Evolutionary conservation across 2,329 filamentous ascomycete genomes (phyloP).

Genomic region (Pseudogymnoascus pannorum): DNA sequence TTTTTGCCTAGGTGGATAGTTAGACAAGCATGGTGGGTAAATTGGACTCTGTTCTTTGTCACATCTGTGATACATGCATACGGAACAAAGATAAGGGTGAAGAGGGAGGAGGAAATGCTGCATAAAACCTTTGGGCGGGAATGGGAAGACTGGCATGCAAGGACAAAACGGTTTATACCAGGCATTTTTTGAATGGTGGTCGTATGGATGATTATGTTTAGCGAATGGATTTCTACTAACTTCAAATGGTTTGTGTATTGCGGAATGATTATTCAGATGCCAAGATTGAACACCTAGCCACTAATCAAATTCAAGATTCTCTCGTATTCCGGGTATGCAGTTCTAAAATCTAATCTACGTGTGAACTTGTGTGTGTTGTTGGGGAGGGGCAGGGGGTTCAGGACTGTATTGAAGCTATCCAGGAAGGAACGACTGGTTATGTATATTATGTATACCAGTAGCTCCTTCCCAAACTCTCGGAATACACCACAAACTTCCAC

Average conservation of each 20-base stretch:
- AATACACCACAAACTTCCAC: not conserved
- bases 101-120: constrained; percentile 46
- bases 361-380: too few species aligned
- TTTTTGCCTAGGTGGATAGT: constrained; percentile 26
- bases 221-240: not conserved
- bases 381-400: too few species aligned
- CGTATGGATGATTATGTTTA: too few species aligned
- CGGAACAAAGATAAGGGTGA: constrained; percentile 32
- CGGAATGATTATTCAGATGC: too few species aligned
- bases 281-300: too few species aligned
- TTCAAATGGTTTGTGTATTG: too few species aligned
- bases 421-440: not conserved
- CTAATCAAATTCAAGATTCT: too few species aligned
- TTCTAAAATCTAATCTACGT: not conserved
- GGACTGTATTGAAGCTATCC: not conserved
- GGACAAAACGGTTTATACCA: constrained; percentile 44
- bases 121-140: constrained; percentile 37
- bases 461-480: not conserved
- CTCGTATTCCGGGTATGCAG: not conserved
- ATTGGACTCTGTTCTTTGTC: constrained; percentile 13
- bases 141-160: constrained; percentile 42
- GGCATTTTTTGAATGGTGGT: constrained; percentile 29
- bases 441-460: not conserved
- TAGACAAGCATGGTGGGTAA: constrained; percentile 11
- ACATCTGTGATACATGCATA: constrained; percentile 13